Percentiles rank a stretch among this genome's conserved stretches.
phyloP scores from a whole-genome alignment of 306 rosid species.

The Cercis canadensis region DNA sequence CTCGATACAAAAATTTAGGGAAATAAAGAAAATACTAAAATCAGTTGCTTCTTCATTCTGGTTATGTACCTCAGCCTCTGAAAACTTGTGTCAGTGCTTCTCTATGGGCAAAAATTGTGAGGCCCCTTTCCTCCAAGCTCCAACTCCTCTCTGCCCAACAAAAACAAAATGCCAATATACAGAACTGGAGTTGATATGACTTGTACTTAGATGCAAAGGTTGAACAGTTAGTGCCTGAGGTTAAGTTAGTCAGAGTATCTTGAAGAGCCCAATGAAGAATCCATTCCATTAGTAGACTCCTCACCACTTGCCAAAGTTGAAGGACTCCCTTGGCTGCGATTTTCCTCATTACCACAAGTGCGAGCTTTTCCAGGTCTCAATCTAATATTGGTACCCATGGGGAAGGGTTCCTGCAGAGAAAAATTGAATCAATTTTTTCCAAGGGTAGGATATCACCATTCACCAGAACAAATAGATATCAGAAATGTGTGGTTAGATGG shows the following conservation, averaged over 20 bases:
- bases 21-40: slow-evolving; percentile 33
- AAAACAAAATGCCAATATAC: slow-evolving; percentile 44
- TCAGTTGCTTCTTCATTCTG: slow-evolving; percentile 56
- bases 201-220: slow-evolving; percentile 35
- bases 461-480: too few relatives aligned
- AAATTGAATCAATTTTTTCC: slow-evolving; percentile 30
- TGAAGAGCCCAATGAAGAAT: slow-evolving; percentile 46
- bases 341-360: slow-evolving; percentile 49
- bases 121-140: slow-evolving; percentile 52
- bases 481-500: slow-evolving; percentile 9
- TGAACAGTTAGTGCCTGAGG: slow-evolving; percentile 57
- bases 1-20: slow-evolving; percentile 44
- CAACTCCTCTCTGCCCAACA: slow-evolving; percentile 41
- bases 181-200: slow-evolving; percentile 49
- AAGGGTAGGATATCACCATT: slow-evolving; percentile 25
- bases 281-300: slow-evolving; percentile 57
- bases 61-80: slow-evolving; percentile 50
- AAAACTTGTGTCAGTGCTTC: slow-evolving; percentile 58
- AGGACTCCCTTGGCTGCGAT: slow-evolving; percentile 56
- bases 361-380: slow-evolving; percentile 72
- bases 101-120: slow-evolving; percentile 62
- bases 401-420: slow-evolving; percentile 77
- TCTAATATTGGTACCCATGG: slow-evolving; percentile 73
- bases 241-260: slow-evolving; percentile 48
- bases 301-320: slow-evolving; percentile 58